Evolutionary conservation across 2,329 filamentous ascomycete genomes (phyloP).

Genomic region (Monilinia polystroma): DNA sequence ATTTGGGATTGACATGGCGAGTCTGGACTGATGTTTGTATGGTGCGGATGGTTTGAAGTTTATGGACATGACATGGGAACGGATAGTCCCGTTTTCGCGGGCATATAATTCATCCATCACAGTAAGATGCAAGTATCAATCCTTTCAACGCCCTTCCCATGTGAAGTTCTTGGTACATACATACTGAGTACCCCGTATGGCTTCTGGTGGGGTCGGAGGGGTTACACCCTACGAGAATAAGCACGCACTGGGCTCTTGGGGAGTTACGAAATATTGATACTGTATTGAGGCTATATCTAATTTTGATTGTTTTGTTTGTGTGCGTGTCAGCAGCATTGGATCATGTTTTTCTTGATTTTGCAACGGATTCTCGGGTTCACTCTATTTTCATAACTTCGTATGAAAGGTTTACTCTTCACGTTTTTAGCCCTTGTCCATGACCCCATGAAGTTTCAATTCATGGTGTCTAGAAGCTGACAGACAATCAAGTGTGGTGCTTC

Average conservation of each 20-base stretch:
- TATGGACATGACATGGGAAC: slow-evolving; percentile 22
- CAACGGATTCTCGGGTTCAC: slow-evolving; percentile 10
- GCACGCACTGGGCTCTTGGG: slow-evolving; percentile 4
- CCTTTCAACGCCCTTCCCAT: slow-evolving; percentile 19
- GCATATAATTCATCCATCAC: slow-evolving; percentile 17
- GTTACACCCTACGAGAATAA: slow-evolving; percentile 12
- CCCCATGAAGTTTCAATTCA: slow-evolving; percentile 5
- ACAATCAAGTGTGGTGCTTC: slow-evolving; percentile 20
- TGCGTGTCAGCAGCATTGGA: slow-evolving; percentile 13
- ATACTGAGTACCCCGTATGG: slow-evolving; percentile 1
- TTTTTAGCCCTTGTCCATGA: neutral
- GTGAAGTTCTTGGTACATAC: slow-evolving; percentile 16
- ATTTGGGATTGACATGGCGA: slow-evolving; percentile 22
- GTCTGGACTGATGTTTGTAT: slow-evolving; percentile 22
- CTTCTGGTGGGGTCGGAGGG: slow-evolving; percentile 6
- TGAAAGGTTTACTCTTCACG: neutral
- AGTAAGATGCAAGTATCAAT: slow-evolving; percentile 21
- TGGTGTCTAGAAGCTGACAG: slow-evolving; percentile 11
- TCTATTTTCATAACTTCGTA: neutral
- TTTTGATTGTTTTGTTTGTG: slow-evolving; percentile 14
- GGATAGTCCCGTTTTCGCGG: slow-evolving; percentile 35
- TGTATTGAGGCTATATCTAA: slow-evolving; percentile 18
- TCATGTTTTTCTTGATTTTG: neutral
- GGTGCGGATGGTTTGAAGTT: slow-evolving; percentile 14
- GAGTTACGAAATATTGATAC: slow-evolving; percentile 22